A percentile compares a stretch with the other conserved stretches of the same genome.
phyloP scores from a whole-genome alignment of 306 rosid genomes.

The Dryas drummondii region DNA sequence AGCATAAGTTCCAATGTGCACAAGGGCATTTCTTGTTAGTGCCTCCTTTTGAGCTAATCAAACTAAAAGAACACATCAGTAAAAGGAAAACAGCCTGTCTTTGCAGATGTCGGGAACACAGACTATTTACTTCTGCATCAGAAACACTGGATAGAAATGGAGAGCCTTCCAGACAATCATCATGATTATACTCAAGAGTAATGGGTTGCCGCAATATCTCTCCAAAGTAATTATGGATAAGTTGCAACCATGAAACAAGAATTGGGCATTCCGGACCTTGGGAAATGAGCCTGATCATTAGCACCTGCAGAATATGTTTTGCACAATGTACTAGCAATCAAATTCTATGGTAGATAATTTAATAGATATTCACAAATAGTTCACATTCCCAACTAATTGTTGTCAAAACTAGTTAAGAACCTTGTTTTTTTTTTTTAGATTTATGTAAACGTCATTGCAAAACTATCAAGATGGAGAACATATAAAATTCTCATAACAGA shows the following conservation, averaged over 20 bases:
- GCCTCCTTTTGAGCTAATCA: conserved; percentile 42
- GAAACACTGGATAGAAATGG: conserved; percentile 62
- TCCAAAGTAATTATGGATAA: conserved; percentile 54
- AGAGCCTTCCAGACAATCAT: conserved; percentile 73
- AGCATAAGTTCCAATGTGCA: conserved; percentile 39
- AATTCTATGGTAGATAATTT: neutral
- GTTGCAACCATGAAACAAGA: conserved; percentile 71
- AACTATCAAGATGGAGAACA: neutral
- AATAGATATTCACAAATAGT: neutral
- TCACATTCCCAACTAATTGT: neutral
- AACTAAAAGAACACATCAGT: conserved; percentile 55
- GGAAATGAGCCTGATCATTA: conserved; percentile 77
- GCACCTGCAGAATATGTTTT: conserved; percentile 45
- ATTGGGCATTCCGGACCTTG: conserved; percentile 37
- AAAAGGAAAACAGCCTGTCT: conserved; percentile 74
- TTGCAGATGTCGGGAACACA: conserved; percentile 56
- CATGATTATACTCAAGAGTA: conserved; percentile 35
- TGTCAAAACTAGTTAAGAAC: neutral
- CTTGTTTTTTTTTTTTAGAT: neutral
- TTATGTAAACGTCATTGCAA: neutral
- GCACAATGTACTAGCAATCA: conserved; percentile 12
- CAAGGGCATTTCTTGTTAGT: conserved; percentile 34
- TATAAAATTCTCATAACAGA: neutral
- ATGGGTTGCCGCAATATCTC: conserved; percentile 53
- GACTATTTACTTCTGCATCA: conserved; percentile 44